phyloP scores from a whole-genome alignment of 352 stramenopile genomes.

The Elongisporangium anandrum region DNA sequence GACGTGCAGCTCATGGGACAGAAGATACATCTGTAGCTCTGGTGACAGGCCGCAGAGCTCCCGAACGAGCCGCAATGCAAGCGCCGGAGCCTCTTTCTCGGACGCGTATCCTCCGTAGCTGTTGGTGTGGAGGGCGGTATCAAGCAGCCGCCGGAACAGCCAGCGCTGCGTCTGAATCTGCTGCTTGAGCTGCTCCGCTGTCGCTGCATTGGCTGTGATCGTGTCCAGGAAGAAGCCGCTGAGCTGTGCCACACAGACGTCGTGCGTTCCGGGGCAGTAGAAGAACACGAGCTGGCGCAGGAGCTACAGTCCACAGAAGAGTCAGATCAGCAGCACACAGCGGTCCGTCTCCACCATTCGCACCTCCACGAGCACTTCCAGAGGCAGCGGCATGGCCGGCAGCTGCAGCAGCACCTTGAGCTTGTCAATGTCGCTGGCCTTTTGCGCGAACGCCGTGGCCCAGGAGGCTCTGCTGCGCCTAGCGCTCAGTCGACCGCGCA shows the following conservation, averaged over 20 bases:
- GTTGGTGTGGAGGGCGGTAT: constrained; percentile 38
- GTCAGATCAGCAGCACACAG: too few relatives aligned
- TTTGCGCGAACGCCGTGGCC: constrained; percentile 42
- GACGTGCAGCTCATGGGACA: constrained; percentile 13
- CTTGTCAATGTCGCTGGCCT: constrained; percentile 46
- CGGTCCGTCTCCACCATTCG: background rate
- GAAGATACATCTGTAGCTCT: constrained; percentile 29
- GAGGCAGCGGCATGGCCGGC: constrained; percentile 37
- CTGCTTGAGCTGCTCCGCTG: constrained; percentile 14
- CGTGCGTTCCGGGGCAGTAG: constrained; percentile 25
- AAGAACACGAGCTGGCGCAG: constrained; percentile 39
- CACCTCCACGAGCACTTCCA: constrained; percentile 43
- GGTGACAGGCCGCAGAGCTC: background rate
- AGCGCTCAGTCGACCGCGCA: constrained; percentile 25
- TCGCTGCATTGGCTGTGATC: constrained; percentile 2
- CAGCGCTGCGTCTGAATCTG: constrained; percentile 16
- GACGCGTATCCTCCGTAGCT: too few relatives aligned
- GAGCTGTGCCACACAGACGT: constrained; percentile 21
- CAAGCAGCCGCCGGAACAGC: constrained; percentile 34
- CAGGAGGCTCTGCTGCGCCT: constrained; percentile 5
- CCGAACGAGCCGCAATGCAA: constrained; percentile 1
- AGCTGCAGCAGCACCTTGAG: constrained; percentile 56
- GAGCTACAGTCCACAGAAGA: too few relatives aligned
- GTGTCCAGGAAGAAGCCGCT: constrained; percentile 20
- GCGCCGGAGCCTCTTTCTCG: constrained; percentile 7